phyloP scores from a whole-genome alignment of 805 yeast species.

The Starmerella roubikii region DNA sequence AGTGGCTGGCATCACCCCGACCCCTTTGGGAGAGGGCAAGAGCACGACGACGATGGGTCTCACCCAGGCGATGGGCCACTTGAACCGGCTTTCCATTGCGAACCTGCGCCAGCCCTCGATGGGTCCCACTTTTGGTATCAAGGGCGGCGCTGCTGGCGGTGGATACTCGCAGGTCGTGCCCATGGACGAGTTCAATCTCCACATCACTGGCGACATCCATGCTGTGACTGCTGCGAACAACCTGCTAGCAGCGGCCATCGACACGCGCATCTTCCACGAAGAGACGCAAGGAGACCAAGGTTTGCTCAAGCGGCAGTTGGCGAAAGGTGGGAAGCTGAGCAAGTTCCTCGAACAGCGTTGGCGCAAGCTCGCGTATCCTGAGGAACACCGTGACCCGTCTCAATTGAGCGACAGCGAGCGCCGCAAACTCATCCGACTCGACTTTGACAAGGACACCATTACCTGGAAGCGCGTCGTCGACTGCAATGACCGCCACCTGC shows the following conservation, averaged over 20 bases:
- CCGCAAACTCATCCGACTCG: constrained; percentile 60
- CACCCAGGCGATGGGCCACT: constrained; percentile 86
- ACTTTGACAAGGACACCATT: constrained; percentile 79
- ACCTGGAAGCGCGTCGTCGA: constrained; percentile 91
- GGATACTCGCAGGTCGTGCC: constrained; percentile 97
- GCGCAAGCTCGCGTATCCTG: constrained; percentile 56
- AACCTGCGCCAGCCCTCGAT: constrained; percentile 95
- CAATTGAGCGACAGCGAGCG: constrained; percentile 67
- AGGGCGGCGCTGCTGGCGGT: constrained; percentile 99
- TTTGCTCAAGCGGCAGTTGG: constrained; percentile 65
- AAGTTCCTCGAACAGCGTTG: constrained; percentile 43
- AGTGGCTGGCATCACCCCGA: constrained; percentile 95
- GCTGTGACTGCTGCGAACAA: constrained; percentile 92
- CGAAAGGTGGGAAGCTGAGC: constrained; percentile 69
- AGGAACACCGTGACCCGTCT: constrained; percentile 53
- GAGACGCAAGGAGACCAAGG: constrained; percentile 58
- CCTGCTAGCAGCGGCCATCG: constrained; percentile 89
- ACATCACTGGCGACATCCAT: constrained; percentile 93
- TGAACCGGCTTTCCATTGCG: constrained; percentile 71
- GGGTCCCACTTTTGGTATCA: constrained; percentile 98
- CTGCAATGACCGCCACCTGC: constrained; percentile 80
- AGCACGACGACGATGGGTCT: constrained; percentile 92
- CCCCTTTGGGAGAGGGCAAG: constrained; percentile 97
- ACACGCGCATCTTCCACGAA: constrained; percentile 95
- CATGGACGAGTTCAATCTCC: constrained; percentile 98